Conservation (phyloP, 2,329 filamentous ascomycete genomes). For the Microdochium bolleyi region DNA sequence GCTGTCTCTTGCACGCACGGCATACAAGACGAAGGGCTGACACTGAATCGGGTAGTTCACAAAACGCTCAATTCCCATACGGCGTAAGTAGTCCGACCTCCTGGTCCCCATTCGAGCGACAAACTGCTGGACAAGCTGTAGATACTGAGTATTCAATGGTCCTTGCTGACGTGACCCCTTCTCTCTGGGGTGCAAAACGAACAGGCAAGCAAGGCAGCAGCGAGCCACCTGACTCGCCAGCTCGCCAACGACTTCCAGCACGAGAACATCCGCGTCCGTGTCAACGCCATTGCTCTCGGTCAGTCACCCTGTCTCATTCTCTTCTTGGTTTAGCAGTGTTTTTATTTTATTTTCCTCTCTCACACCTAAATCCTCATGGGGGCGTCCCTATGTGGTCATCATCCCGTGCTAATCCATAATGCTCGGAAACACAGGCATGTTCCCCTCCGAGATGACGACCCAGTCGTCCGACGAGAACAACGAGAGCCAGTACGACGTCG, state of each 20-base stretch:
- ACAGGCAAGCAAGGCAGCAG: conserved; percentile 15
- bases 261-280: conserved; percentile 17
- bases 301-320: background rate
- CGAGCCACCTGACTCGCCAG: conserved; percentile 15
- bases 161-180: background rate
- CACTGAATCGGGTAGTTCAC: conserved; percentile 6
- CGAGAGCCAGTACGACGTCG: conserved; percentile 8
- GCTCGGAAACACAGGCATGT: conserved; percentile 18
- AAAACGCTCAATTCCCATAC: conserved; percentile 16
- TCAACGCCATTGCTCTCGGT: conserved; percentile 18
- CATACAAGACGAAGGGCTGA: background rate
- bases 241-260: conserved; percentile 17
- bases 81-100: conserved; percentile 8
- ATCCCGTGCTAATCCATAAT: no score
- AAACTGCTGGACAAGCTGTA: no score
- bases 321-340: background rate
- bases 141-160: no score
- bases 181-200: no score
- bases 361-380: no score
- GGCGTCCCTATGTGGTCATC: no score
- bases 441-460: conserved; percentile 18
- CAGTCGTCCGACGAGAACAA: conserved; percentile 11
- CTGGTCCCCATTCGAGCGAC: no score
- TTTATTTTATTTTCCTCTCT: background rate
- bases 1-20: background rate